phyloP scores from a whole-genome alignment of 495 filamentous ascomycete species.

The Penicillium cinerascens region DNA sequence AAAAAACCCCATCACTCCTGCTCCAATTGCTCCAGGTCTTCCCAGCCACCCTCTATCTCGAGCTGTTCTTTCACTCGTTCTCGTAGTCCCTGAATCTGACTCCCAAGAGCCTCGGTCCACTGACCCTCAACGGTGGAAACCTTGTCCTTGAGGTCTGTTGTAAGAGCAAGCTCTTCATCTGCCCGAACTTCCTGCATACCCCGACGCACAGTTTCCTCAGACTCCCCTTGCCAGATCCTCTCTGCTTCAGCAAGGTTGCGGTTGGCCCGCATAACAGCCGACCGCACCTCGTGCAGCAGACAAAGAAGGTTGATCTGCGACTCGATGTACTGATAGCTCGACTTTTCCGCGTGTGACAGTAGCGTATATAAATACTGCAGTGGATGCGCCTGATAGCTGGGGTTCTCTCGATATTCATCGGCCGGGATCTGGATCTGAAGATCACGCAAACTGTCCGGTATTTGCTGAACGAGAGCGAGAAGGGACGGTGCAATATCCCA shows the following conservation, averaged over 20 bases:
- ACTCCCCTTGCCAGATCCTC: slow-evolving; percentile 54
- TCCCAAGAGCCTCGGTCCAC: slow-evolving; percentile 69
- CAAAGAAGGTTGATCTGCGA: slow-evolving; percentile 91
- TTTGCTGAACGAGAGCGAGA: slow-evolving; percentile 67
- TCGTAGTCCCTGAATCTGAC: slow-evolving; percentile 51
- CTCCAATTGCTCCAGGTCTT: slow-evolving; percentile 54
- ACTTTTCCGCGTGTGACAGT: slow-evolving; percentile 81
- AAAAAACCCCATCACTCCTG: slow-evolving; percentile 21
- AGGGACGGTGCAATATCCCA: slow-evolving; percentile 95
- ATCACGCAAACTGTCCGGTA: slow-evolving; percentile 58
- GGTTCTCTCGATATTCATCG: slow-evolving; percentile 81
- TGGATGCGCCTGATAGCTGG: slow-evolving; percentile 70
- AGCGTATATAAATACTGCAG: slow-evolving; percentile 85
- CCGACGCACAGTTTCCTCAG: slow-evolving; percentile 42
- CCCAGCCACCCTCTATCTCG: slow-evolving; percentile 68
- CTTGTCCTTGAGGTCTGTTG: slow-evolving; percentile 87
- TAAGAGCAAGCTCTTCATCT: slow-evolving; percentile 65
- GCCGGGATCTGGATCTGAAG: slow-evolving; percentile 66
- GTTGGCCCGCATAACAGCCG: slow-evolving; percentile 62
- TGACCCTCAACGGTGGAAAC: slow-evolving; percentile 85
- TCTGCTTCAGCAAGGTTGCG: slow-evolving; percentile 54
- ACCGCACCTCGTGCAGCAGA: slow-evolving; percentile 87
- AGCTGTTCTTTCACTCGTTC: slow-evolving; percentile 62
- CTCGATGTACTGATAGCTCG: slow-evolving; percentile 94
- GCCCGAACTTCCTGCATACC: slow-evolving; percentile 58